phyloP scores from a whole-genome alignment of 2,329 filamentous ascomycete genomes.

The Alternaria ventricosa region DNA sequence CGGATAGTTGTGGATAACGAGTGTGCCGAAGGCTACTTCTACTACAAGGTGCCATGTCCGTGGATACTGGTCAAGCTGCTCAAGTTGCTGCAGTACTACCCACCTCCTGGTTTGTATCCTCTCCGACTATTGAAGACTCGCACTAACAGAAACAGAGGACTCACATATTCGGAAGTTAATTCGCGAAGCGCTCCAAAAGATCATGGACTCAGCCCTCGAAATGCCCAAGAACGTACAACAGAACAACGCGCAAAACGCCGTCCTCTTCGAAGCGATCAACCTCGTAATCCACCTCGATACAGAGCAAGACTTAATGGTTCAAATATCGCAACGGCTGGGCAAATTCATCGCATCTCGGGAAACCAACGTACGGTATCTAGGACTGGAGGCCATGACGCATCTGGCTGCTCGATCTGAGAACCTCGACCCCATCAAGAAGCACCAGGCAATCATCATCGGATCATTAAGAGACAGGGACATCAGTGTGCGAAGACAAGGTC shows the following conservation, averaged over 20 bases:
- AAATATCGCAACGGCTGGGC: constrained; percentile 88
- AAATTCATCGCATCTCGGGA: constrained; percentile 97
- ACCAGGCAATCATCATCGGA: constrained; percentile 93
- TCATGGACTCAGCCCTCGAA: constrained; percentile 89
- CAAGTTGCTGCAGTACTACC: constrained; percentile 92
- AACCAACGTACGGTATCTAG: constrained; percentile 95
- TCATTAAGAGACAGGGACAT: constrained; percentile 96
- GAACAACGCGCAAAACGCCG: constrained; percentile 98
- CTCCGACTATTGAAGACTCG: constrained; percentile 4
- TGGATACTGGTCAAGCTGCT: constrained; percentile 98
- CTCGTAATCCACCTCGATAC: constrained; percentile 97
- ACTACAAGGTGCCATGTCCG: constrained; percentile 99
- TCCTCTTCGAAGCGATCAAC: constrained; percentile 98
- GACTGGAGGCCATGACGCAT: constrained; percentile 97
- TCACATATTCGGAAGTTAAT: constrained; percentile 91
- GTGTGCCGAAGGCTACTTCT: constrained; percentile 88
- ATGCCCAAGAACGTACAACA: constrained; percentile 98
- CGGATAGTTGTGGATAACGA: constrained; percentile 90
- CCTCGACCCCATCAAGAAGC: constrained; percentile 95
- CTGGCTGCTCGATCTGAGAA: constrained; percentile 92
- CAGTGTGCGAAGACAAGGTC: constrained; percentile 91
- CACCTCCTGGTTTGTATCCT: constrained; percentile 74
- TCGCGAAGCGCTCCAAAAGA: constrained; percentile 86
- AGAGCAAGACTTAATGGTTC: constrained; percentile 92
- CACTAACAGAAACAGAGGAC: constrained; percentile 69